Percentiles rank a stretch among this genome's conserved stretches.
Conservation (phyloP, 208 protist species). For the Leishmania major region DNA sequence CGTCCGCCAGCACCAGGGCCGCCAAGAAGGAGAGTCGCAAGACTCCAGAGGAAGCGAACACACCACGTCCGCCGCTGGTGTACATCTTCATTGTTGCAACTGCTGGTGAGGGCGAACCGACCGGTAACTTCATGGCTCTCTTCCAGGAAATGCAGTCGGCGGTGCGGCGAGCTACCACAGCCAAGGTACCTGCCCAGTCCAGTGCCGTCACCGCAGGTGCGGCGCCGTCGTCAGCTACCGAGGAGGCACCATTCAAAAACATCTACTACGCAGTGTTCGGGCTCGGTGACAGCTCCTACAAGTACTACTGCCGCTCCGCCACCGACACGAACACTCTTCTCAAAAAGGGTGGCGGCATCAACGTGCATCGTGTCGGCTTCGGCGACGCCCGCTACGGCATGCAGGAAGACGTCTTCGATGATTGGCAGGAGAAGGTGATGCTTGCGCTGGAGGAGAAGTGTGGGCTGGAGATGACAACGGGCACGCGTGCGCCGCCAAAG, state of each 20-base stretch:
- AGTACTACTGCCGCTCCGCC: slow-evolving; percentile 90
- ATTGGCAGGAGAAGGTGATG: slow-evolving; percentile 66
- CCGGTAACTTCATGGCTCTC: slow-evolving; percentile 61
- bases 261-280: slow-evolving; percentile 92
- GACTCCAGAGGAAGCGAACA: not conserved
- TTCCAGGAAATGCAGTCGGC: slow-evolving; percentile 53
- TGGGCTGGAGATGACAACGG: slow-evolving; percentile 30
- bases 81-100: slow-evolving; percentile 74
- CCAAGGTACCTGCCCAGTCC: not conserved
- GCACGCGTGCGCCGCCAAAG: slow-evolving; percentile 36
- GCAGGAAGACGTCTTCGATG: slow-evolving; percentile 76
- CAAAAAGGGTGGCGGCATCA: slow-evolving; percentile 56
- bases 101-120: slow-evolving; percentile 70
- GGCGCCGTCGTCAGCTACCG: not conserved
- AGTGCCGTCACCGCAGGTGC: slow-evolving; percentile 1
- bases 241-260: slow-evolving; percentile 41
- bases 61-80: slow-evolving; percentile 20
- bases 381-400: slow-evolving; percentile 55
- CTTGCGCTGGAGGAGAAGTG: slow-evolving; percentile 40
- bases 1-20: not conserved
- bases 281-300: slow-evolving; percentile 96
- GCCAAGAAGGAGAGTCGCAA: not conserved
- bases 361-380: slow-evolving; percentile 60
- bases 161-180: slow-evolving; percentile 9
- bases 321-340: slow-evolving; percentile 50